A percentile compares a stretch with the other conserved stretches of the same genome.
These are phyloP conservation scores for Phytophthora citricola DNA, from an alignment of 352 stramenopile species.

Conservation along the genomic window DNA sequence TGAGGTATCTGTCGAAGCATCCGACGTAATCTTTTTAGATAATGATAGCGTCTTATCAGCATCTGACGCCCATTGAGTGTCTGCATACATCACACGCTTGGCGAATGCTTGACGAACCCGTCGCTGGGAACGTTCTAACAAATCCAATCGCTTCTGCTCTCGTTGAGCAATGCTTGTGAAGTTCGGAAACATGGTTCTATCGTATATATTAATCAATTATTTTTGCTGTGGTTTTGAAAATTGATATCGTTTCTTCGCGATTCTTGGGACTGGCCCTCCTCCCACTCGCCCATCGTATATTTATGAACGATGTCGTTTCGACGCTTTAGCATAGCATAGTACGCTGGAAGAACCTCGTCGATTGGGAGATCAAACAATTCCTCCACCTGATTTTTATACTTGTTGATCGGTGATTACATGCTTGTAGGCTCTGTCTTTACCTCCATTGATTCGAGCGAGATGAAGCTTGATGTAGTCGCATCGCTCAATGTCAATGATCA, in stretches of 20 bases:
- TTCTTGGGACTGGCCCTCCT: conserved; percentile 1
- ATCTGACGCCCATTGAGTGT: conserved; percentile 23
- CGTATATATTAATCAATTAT: conserved; percentile 6
- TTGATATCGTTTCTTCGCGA: neutral
- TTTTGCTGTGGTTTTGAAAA: neutral
- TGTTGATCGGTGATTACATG: neutral
- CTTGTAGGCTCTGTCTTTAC: neutral
- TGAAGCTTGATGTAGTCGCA: conserved; percentile 1
- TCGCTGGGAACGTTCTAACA: conserved; percentile 20
- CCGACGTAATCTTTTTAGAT: conserved; percentile 1
- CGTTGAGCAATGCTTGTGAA: conserved; percentile 1
- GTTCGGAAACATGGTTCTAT: conserved; percentile 8
- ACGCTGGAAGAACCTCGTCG: neutral
- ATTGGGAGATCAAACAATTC: conserved; percentile 1
- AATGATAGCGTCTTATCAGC: conserved; percentile 3
- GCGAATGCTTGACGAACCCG: conserved; percentile 9
- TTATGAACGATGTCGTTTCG: conserved; percentile 5
- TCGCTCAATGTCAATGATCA: conserved; percentile 1
- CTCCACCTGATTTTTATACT: neutral
- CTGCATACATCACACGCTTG: conserved; percentile 27
- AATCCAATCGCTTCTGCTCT: conserved; percentile 6
- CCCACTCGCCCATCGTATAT: neutral
- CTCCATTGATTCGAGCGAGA: neutral
- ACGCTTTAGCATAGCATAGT: neutral
- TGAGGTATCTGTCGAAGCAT: neutral